phyloP scores from a whole-genome alignment of 306 rosid genomes.

The Citrullus mucosospermus region DNA sequence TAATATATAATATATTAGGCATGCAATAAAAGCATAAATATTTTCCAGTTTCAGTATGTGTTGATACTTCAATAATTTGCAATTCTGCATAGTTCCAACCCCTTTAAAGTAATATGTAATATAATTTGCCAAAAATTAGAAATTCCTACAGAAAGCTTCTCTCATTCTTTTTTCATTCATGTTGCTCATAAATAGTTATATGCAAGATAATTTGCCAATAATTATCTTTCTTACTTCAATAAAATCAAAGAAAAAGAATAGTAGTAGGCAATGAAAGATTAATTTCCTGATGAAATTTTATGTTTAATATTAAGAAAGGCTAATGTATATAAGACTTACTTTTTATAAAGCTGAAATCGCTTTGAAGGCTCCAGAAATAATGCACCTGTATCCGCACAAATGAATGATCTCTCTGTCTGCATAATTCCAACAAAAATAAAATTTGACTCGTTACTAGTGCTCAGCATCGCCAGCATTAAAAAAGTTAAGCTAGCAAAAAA shows the following conservation, averaged over 20 bases:
- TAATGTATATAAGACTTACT: slow-evolving; percentile 28
- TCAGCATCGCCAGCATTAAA: neutral
- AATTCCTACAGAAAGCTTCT: neutral
- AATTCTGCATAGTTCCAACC: neutral
- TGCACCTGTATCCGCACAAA: slow-evolving; percentile 90
- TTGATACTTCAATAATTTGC: neutral
- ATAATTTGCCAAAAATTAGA: neutral
- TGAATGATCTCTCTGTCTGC: slow-evolving; percentile 71
- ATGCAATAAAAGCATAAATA: neutral
- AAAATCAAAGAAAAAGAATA: neutral
- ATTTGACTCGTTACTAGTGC: neutral
- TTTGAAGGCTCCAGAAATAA: slow-evolving; percentile 41
- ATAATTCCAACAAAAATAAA: slow-evolving; percentile 19
- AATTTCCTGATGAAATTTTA: neutral
- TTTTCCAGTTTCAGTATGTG: neutral
- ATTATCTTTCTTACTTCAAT: neutral
- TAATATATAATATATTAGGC: neutral
- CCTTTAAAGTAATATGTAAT: neutral
- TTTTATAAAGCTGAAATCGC: slow-evolving; percentile 52
- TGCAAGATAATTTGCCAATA: neutral
- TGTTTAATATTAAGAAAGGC: neutral
- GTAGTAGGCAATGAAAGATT: neutral
- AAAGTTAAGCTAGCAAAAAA: neutral
- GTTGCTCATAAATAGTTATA: neutral
- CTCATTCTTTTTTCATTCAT: neutral